Evolutionary conservation across 2,329 filamentous ascomycete genomes (phyloP).

Genomic region (Colletotrichum sp.): DNA sequence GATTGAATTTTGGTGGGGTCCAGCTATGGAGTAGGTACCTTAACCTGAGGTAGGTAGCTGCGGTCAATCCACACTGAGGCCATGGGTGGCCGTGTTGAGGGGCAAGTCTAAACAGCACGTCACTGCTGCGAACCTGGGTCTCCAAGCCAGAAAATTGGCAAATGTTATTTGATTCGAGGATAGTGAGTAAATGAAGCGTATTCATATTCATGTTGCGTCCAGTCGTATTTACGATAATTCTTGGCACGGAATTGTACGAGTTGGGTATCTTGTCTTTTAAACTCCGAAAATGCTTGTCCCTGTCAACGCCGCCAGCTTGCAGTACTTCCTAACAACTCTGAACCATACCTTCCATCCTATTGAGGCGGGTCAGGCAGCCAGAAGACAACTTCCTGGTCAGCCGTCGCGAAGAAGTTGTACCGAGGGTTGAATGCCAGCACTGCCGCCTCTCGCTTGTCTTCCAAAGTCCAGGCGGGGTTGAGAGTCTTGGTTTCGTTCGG

Average conservation of each 20-base stretch:
- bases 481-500: slow-evolving; percentile 62
- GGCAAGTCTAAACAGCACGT: not conserved
- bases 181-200: not conserved
- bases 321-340: not conserved
- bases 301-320: not conserved
- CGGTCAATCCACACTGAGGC: not conserved
- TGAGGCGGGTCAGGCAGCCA: slow-evolving; percentile 75
- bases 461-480: slow-evolving; percentile 67
- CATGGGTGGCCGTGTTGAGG: not conserved
- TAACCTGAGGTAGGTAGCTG: not conserved
- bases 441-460: slow-evolving; percentile 72
- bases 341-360: slow-evolving; percentile 30
- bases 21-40: not conserved
- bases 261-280: slow-evolving; percentile 16
- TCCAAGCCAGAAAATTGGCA: not conserved
- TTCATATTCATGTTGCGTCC: not conserved
- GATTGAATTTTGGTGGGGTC: slow-evolving; percentile 13
- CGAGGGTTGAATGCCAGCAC: slow-evolving; percentile 88
- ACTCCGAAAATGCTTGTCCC: slow-evolving; percentile 6
- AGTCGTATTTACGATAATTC: not conserved
- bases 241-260: not conserved
- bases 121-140: not conserved
- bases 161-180: not conserved
- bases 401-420: slow-evolving; percentile 90
- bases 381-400: slow-evolving; percentile 82